Percentiles rank a stretch among this genome's conserved stretches.
Evolutionary conservation across 805 yeast genomes (phyloP).

Genomic region (Suhomyces emberorum): DNA sequence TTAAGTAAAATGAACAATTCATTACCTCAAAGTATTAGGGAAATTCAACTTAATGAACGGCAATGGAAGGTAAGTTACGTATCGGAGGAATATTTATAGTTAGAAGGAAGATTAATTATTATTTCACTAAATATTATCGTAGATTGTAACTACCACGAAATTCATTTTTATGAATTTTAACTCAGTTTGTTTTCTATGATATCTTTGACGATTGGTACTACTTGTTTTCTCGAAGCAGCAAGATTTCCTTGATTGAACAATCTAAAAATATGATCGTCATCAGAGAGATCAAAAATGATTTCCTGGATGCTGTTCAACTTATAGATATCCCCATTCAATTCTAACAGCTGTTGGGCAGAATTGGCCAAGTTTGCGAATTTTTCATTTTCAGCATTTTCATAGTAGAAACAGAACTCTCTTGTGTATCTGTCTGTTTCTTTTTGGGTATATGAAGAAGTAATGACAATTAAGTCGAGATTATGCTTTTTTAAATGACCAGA

Average conservation of each 20-base stretch:
- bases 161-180: no score
- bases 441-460: slow-evolving; percentile 40
- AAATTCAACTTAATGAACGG: slow-evolving; percentile 13
- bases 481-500: slow-evolving; percentile 12
- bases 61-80: slow-evolving; percentile 24
- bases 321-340: slow-evolving; percentile 26
- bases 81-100: not conserved
- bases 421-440: slow-evolving; percentile 29
- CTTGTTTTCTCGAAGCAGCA: slow-evolving; percentile 78
- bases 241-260: slow-evolving; percentile 48
- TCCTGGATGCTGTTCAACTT: slow-evolving; percentile 12
- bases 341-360: slow-evolving; percentile 17
- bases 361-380: slow-evolving; percentile 19
- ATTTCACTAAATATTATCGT: not conserved
- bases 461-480: slow-evolving; percentile 26
- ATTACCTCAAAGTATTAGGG: slow-evolving; percentile 19
- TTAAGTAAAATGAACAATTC: slow-evolving; percentile 14
- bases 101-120: not conserved
- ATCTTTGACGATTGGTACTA: slow-evolving; percentile 60
- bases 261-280: slow-evolving; percentile 12
- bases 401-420: slow-evolving; percentile 33
- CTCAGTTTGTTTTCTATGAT: slow-evolving; percentile 23
- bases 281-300: slow-evolving; percentile 13
- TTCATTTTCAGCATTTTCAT: slow-evolving; percentile 10
- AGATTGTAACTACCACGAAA: no score